These are phyloP conservation scores for Plantago ovata DNA, from an alignment of 257 asterid species.

Conservation along the genomic window DNA sequence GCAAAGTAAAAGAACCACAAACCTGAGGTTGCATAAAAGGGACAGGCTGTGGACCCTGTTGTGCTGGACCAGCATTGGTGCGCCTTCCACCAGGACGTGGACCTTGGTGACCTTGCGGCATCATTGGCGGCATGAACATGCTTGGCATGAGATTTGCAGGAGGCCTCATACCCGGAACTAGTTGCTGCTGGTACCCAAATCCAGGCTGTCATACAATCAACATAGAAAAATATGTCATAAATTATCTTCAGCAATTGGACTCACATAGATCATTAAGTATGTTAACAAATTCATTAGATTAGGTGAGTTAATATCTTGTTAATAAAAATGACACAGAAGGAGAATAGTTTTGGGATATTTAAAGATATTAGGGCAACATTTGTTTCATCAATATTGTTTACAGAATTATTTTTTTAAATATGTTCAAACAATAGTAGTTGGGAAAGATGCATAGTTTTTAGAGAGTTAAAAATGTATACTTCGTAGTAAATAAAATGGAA, in stretches of 20 bases:
- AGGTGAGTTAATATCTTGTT: too few relatives aligned
- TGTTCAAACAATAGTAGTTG: too few relatives aligned
- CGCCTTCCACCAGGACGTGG: slow-evolving; percentile 94
- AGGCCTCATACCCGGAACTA: slow-evolving; percentile 96
- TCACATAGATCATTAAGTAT: too few relatives aligned
- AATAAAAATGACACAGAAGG: too few relatives aligned
- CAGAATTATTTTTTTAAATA: too few relatives aligned
- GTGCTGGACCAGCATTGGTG: slow-evolving; percentile 50
- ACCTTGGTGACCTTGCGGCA: slow-evolving; percentile 92
- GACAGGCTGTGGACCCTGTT: slow-evolving; percentile 78
- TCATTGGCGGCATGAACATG: slow-evolving; percentile 87
- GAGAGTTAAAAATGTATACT: too few relatives aligned
- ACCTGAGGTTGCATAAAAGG: slow-evolving; percentile 91
- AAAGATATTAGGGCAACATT: too few relatives aligned
- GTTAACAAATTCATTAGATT: too few relatives aligned
- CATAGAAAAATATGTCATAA: neutral
- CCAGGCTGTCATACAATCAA: slow-evolving; percentile 60
- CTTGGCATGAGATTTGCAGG: slow-evolving; percentile 83
- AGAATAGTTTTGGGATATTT: too few relatives aligned
- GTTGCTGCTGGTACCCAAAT: slow-evolving; percentile 97
- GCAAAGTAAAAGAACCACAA: neutral
- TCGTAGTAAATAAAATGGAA: too few relatives aligned
- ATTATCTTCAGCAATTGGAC: neutral
- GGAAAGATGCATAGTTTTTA: too few relatives aligned
- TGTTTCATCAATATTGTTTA: too few relatives aligned